Base-by-base conservation (phyloP, 2,329 filamentous ascomycete species). In the Aspergillaceae sp. region DNA sequence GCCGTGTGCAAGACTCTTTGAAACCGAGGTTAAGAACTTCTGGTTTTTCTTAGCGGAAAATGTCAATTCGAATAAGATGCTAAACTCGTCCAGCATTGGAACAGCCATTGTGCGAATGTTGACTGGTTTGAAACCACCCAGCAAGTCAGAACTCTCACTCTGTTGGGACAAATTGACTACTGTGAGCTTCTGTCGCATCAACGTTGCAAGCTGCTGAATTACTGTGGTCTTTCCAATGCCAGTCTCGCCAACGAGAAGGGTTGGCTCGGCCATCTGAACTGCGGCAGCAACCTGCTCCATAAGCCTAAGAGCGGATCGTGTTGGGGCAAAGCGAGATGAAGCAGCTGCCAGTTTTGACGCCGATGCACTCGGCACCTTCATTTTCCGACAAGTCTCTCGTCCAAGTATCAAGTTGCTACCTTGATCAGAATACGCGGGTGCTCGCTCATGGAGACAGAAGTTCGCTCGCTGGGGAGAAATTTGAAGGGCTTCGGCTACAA, bases 201-300 rank as follows among this genome's bases (percentile, higher is more conserved):
- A 78, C 48, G 86, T 83, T 0, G 92, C 89, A 46, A 99, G 74
- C 61, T 96, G 89, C 64, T 99, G 92, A 9, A 98, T 84, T 28
- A 92, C 86, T 0, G 92, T 95, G 0, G 92, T 99, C 69, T 99
- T 99, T 58, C 92, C 92, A 43, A 95, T 96, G 72, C 92, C 92
- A 5, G 92, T 99, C 71, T 99, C 92, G 61, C 92, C 92, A n/a
- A 99, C 92, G 29, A 99, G 79, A 11, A 99, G 72, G 1, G 95
- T 79, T 3, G 94, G 89, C 60, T 99, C 92, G n/a, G 80, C 79
- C 57, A 89, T 79, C 51, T 85, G 82, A 4, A 96, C 80, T 1
- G 89, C 85, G 34, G 87, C 83, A 1, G 87, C 82, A 46, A 97
- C 86, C 62, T 94, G 87, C 63, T 98, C 94, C 43, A 98, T 78